Percentiles rank a stretch among this genome's conserved stretches.
Evolutionary conservation across 495 filamentous ascomycete species (phyloP).

Genomic region (Xylaria sp.): DNA sequence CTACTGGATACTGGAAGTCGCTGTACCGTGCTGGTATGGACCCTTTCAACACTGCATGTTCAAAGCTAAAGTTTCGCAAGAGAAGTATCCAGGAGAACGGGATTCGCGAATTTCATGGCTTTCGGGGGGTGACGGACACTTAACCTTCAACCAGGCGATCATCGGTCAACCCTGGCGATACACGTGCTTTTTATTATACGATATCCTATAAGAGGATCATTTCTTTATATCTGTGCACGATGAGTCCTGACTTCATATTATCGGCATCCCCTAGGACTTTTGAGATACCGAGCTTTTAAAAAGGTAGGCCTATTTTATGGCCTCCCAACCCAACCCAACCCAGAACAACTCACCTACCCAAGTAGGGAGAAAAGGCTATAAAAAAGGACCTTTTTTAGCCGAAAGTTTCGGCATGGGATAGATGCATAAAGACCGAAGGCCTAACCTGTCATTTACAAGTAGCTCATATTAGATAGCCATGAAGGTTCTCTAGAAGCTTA

Average conservation of each 20-base stretch:
- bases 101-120: background rate
- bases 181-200: background rate
- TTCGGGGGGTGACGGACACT: background rate
- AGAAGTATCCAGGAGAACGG: background rate
- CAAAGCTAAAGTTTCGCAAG: conserved; percentile 13
- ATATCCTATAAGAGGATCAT: background rate
- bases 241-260: background rate
- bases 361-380: background rate
- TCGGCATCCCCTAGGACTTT: background rate
- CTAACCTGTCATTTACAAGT: background rate
- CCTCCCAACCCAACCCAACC: background rate
- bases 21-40: background rate
- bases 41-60: background rate
- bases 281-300: background rate
- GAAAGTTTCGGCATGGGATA: background rate
- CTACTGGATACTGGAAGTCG: no score
- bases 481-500: background rate
- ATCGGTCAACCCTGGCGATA: background rate
- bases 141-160: background rate
- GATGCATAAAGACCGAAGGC: conserved; percentile 10
- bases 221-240: background rate
- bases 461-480: background rate
- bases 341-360: background rate
- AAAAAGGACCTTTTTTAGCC: background rate
- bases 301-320: background rate